Base-by-base conservation (phyloP, 441 rosid genomes). In the Rhodomyrtus psidioides region DNA sequence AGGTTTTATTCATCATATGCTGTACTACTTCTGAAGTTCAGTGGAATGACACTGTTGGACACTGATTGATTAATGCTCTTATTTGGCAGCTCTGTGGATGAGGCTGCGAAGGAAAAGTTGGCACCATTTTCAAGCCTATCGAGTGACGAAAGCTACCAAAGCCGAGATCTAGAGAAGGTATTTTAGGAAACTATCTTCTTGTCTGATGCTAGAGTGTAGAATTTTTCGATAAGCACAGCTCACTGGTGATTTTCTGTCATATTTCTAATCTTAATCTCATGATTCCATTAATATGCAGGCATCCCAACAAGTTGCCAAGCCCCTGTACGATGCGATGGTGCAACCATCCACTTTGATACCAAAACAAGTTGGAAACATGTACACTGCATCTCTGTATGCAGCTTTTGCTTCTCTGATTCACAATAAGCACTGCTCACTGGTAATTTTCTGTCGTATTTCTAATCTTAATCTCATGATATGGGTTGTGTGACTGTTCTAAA, bases 361-460 rank as follows among this genome's bases (percentile, higher is more conserved):
- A 34, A 97, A 97, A 87, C 95, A 95, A 96, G 97, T 95, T 21
- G 99, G 99, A 86, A 97, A 97, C 92, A 97, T 95, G 99, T 97
- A 97, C 89, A 97, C 99, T 3, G 99, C 99, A 87, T 97, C 99
- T 83, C 88, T 97, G 57, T 97, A 96, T 86, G 98, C 99, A 44
- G 99, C 99, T 82, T 95, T 97, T 86, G 98, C 91, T 81, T 96
- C 99, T 83, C 97, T 97, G 51, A 89, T 97, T 90, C 95, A 97
- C 93, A 94, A 93, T 85, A 95, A 93, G 90, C 86, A 94, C 55
- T 87, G 85, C 57, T 92, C 92, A 87, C 87, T 97, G 99, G 99
- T 97, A 94, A 91, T 9, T 86, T 30, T 42, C 88, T 56, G 51
- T 83, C 42, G 34, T 86, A 28, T 81, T 59, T 86, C 55, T 26